Conservation (phyloP, 2,329 filamentous ascomycete genomes). For the Colletotrichum tanaceti region DNA sequence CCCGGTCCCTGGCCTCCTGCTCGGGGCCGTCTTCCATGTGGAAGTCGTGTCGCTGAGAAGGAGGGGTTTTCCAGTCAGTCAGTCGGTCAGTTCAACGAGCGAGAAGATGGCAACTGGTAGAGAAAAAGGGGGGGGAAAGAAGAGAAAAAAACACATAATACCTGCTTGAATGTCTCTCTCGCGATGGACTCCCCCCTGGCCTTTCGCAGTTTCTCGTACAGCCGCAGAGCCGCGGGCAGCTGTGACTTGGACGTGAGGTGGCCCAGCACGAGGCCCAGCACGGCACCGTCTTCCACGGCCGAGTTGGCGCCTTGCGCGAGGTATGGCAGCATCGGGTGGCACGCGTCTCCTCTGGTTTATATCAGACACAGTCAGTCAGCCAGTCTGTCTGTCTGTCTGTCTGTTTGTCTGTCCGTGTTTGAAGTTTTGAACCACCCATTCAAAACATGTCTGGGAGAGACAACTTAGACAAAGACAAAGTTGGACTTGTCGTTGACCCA, state of each 20-base stretch:
- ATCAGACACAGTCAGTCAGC: constrained; percentile 41
- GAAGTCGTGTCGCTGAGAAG: constrained; percentile 60
- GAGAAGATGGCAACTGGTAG: too few relatives aligned
- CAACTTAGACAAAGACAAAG: constrained; percentile 58
- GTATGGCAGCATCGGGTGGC: constrained; percentile 73
- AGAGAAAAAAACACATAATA: neutral
- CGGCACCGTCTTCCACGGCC: constrained; percentile 75
- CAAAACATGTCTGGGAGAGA: neutral
- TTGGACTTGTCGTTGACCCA: constrained; percentile 67
- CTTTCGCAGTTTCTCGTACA: constrained; percentile 62
- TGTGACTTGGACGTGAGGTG: constrained; percentile 59
- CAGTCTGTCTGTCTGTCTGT: too few relatives aligned
- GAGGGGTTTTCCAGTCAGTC: too few relatives aligned
- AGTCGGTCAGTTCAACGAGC: too few relatives aligned
- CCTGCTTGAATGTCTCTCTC: constrained; percentile 65
- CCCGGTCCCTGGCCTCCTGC: constrained; percentile 66
- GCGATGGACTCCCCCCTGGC: constrained; percentile 65
- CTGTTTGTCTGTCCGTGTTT: too few relatives aligned
- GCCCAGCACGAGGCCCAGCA: constrained; percentile 69
- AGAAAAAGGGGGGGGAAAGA: neutral
- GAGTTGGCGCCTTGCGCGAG: constrained; percentile 76
- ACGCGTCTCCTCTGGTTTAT: constrained; percentile 68
- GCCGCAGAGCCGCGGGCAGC: constrained; percentile 55
- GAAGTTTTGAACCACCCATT: too few relatives aligned
- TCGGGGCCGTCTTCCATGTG: constrained; percentile 66